Percentiles rank a stretch among this genome's conserved stretches.
These are phyloP conservation scores for Dipteronia sinensis DNA, from an alignment of 345 rosid species.

Conservation along the genomic window DNA sequence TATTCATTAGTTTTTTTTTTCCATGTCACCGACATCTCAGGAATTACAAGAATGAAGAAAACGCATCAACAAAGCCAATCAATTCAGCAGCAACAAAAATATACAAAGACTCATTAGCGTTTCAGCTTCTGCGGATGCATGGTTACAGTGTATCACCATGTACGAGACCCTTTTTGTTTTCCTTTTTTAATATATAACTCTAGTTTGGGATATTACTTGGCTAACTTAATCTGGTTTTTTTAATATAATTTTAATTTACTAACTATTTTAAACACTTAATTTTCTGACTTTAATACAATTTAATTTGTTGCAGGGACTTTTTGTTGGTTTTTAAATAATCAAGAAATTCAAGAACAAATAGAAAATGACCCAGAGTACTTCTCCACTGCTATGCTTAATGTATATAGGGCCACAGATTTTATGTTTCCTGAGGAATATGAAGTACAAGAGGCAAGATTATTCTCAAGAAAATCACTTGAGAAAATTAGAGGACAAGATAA, in stretches of 20 bases:
- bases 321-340: slow-evolving; percentile 56
- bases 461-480: slow-evolving; percentile 43
- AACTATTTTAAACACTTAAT: not conserved
- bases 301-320: slow-evolving; percentile 42
- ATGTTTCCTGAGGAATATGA: slow-evolving; percentile 58
- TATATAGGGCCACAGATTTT: slow-evolving; percentile 57
- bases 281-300: not conserved
- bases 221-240: too few species aligned
- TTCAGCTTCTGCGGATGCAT: slow-evolving; percentile 53
- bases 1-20: not conserved
- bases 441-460: slow-evolving; percentile 52
- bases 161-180: not conserved
- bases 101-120: slow-evolving; percentile 58
- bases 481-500: slow-evolving; percentile 16
- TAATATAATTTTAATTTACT: not conserved
- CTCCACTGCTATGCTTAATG: slow-evolving; percentile 41
- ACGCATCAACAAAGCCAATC: not conserved
- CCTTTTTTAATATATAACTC: too few species aligned
- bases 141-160: slow-evolving; percentile 45
- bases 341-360: slow-evolving; percentile 31
- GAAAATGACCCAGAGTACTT: slow-evolving; percentile 38
- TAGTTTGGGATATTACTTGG: too few species aligned
- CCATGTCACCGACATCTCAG: slow-evolving; percentile 18
- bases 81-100: slow-evolving; percentile 27
- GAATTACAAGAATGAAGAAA: slow-evolving; percentile 29